Base-by-base conservation (phyloP, 2,329 filamentous ascomycete genomes). In the Ophidiomyces ophidiicola region DNA sequence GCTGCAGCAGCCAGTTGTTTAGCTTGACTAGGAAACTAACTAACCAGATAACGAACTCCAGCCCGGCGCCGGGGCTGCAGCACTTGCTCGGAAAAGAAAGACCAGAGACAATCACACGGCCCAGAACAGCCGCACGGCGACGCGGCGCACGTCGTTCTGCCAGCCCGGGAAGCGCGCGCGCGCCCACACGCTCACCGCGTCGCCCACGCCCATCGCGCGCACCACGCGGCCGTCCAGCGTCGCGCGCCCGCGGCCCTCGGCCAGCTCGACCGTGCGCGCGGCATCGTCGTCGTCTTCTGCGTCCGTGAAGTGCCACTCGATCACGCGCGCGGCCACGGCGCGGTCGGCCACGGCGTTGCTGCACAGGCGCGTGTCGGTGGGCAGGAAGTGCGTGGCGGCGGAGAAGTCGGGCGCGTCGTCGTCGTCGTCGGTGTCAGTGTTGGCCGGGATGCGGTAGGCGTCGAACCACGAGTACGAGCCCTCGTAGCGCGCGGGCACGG, bases 401-500 rank as follows among this genome's bases (percentile, higher is more conserved):
- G 19, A 15, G 23, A 39, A 39, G 30, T 31, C 37, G 15, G 37
- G 37, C 5, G 20, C n/a, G 11, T 26, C 29, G 11, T 39, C 20
- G 17, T 26, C 20, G 7, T 28, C 37, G 14, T 37, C 19, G 18
- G 25, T n/a, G n/a, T 10, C 12, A 7, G 17, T 31, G 28, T 14
- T 30, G 28, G 37, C 32, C 20, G 38, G 38, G 12, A 59, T 50
- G 4, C 59, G 43, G 36, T 60, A 57, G 1, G 48, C 48, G 32
- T 62, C 58, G 41, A 63, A 62, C 60, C 60, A 63, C 14, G 59
- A 59, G 41, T 44, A 60, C 8, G 59, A 60, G 15, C 46, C 48
- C 4, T 50, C 30, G 40, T 58, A 61, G n/a, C n/a, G n/a, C 50
- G 44, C 12, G 46, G 41, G 18, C 32, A 41, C 5, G 44, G 6